phyloP scores from a whole-genome alignment of 2,329 filamentous ascomycete species.

The Pseudovirgaria hyperparasitica region DNA sequence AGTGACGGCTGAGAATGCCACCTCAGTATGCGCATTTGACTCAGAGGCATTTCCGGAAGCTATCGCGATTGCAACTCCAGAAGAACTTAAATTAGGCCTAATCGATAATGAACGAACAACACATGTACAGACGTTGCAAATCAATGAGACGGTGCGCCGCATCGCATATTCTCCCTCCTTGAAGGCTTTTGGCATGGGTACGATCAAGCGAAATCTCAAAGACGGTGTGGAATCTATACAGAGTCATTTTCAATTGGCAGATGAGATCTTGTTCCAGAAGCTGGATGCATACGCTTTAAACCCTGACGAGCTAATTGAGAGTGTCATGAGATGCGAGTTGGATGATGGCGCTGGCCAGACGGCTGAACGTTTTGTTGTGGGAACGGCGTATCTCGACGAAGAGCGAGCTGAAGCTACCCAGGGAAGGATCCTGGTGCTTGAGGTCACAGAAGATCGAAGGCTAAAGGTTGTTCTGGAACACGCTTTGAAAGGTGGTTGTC shows the following conservation, averaged over 20 bases:
- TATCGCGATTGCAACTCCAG: slow-evolving; percentile 66
- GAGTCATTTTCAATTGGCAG: slow-evolving; percentile 77
- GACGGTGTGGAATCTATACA: slow-evolving; percentile 62
- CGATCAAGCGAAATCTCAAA: slow-evolving; percentile 60
- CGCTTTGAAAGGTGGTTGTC: slow-evolving; percentile 65
- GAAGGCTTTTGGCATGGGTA: slow-evolving; percentile 76
- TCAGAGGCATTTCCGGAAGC: slow-evolving; percentile 67
- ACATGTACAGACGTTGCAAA: slow-evolving; percentile 67
- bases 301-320: slow-evolving; percentile 67
- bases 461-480: slow-evolving; percentile 60
- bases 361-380: slow-evolving; percentile 77
- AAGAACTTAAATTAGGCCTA: slow-evolving; percentile 63
- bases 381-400: slow-evolving; percentile 67
- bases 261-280: slow-evolving; percentile 76
- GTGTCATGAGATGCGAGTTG: slow-evolving; percentile 66
- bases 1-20: slow-evolving; percentile 77
- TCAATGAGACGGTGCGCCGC: slow-evolving; percentile 73
- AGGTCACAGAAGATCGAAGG: slow-evolving; percentile 61
- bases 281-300: slow-evolving; percentile 58
- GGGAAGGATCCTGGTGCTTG: slow-evolving; percentile 75
- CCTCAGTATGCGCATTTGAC: slow-evolving; percentile 71
- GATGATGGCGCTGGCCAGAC: slow-evolving; percentile 42
- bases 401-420: slow-evolving; percentile 37
- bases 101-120: slow-evolving; percentile 80
- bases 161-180: slow-evolving; percentile 73